Evolutionary conservation across 202 grass and related monocot species (phyloP).

Genomic region (Setaria italica): DNA sequence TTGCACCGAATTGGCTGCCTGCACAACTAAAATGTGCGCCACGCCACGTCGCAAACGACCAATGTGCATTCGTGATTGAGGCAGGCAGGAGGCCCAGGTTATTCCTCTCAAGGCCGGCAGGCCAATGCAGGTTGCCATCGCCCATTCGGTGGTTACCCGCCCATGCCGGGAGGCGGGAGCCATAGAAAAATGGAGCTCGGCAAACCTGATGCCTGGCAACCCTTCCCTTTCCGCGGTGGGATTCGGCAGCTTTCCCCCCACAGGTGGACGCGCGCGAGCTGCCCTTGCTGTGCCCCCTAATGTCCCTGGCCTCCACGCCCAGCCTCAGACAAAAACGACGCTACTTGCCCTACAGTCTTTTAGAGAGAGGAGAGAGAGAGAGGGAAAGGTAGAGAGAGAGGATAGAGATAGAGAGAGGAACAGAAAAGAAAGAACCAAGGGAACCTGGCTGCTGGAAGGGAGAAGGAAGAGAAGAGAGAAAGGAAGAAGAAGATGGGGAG

Average conservation of each 20-base stretch:
- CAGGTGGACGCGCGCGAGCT: slow-evolving; percentile 21
- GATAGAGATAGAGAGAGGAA: not conserved
- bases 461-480: not conserved
- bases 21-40: not conserved
- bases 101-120: not conserved
- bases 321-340: not conserved
- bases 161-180: not conserved
- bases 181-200: not conserved
- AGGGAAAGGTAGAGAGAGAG: not conserved
- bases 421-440: not conserved
- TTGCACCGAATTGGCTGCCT: not conserved
- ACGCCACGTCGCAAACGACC: not conserved
- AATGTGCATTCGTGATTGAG: not conserved
- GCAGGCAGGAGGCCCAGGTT: not conserved
- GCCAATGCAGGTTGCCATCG: slow-evolving; percentile 25
- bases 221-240: slow-evolving; percentile 17
- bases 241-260: not conserved
- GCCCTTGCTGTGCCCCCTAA: not conserved
- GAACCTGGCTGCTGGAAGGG: not conserved
- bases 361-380: not conserved
- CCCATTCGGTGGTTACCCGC: not conserved
- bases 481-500: not conserved
- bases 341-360: not conserved
- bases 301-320: not conserved
- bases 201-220: not conserved